Evolutionary conservation across 2,329 filamentous ascomycete genomes (phyloP), one percentile per base, ranked within the genome.

Genomic region (Xylaria sp.): DNA sequence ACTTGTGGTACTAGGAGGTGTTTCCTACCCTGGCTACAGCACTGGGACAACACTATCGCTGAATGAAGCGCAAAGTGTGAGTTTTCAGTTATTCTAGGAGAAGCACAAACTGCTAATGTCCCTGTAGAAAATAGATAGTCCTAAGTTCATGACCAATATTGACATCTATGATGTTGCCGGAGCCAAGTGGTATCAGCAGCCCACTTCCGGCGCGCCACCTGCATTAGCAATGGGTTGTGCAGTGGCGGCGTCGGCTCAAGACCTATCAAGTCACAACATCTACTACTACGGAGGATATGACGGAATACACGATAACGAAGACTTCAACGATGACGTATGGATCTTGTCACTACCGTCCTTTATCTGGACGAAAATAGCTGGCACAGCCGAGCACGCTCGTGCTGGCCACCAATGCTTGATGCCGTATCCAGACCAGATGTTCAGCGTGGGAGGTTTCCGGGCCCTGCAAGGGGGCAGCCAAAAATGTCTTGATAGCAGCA

Each of bases 221-320:
- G 72, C 87, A 78, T 74, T 84, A 76, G 73, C 90, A 77, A 74
- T 90, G 82, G 82, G 89, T 72, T 95, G 92, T 71, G 89, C 91
- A 3, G 89, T 92, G 0, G 86, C 92, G 1, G 90, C 87, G n/a
- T 81, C 87, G 0, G 88, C 91, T 14, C 81, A 86, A 46, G 91
- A 93, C 72, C 82, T 81, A 35, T 91, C 89, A 11, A 92, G 89
- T 61, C 91, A 89, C 76, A 93, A 94, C 72, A 88, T 96, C 52
- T 94, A 94, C 79, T 92, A 92, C 78, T 95, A 92, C 69, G 92
- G 91, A 15, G 92, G 92, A 0, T 94, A 90, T 71, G 78, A 87
- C 60, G 87, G 85, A 0, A 67, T 87, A 5, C 61, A 82, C 59
- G 28, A 62, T 0, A 54, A 46, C 0, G 62, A 76, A 0, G 63